These are phyloP conservation scores for Aspergillus candidus DNA, from an alignment of 2,329 filamentous ascomycete species.

Conservation along the genomic window DNA sequence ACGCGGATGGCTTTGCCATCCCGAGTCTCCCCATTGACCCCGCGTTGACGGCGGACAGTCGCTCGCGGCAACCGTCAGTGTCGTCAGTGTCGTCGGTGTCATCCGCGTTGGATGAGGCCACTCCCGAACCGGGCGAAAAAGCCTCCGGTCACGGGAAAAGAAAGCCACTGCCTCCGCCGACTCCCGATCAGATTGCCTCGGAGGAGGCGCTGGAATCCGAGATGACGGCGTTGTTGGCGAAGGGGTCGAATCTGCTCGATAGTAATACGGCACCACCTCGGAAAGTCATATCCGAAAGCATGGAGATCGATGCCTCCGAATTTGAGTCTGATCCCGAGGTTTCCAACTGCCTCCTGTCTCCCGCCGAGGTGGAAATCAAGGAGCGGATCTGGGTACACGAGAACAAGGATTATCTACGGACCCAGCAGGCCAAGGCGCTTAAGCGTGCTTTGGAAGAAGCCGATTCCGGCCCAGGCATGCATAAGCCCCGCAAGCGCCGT, in stretches of 20 bases:
- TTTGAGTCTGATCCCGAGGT: constrained; percentile 90
- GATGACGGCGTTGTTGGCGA: constrained; percentile 60
- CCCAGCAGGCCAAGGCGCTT: constrained; percentile 77
- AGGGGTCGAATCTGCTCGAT: constrained; percentile 33
- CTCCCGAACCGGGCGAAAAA: constrained; percentile 17
- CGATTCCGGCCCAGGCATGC: constrained; percentile 32
- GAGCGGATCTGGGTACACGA: constrained; percentile 91
- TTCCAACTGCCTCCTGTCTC: constrained; percentile 65
- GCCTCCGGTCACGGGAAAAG: constrained; percentile 11
- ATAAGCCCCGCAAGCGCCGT: constrained; percentile 47
- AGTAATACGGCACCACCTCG: constrained; percentile 16
- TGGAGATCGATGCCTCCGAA: constrained; percentile 68
- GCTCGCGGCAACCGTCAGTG: constrained; percentile 15
- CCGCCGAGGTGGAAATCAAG: constrained; percentile 72
- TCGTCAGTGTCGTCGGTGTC: constrained; percentile 17
- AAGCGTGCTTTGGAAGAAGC: constrained; percentile 60
- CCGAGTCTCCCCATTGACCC: constrained; percentile 47
- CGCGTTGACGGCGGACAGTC: constrained; percentile 26
- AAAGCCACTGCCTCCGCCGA: constrained; percentile 43
- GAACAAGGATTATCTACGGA: constrained; percentile 88
- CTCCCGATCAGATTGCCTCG: constrained; percentile 55
- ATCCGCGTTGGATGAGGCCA: constrained; percentile 17
- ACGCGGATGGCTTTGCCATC: constrained; percentile 64
- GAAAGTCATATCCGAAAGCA: constrained; percentile 48
- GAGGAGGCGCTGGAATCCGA: constrained; percentile 59